Conservation (phyloP, 2,329 filamentous ascomycete species). For the Aspergillus jensenii region DNA sequence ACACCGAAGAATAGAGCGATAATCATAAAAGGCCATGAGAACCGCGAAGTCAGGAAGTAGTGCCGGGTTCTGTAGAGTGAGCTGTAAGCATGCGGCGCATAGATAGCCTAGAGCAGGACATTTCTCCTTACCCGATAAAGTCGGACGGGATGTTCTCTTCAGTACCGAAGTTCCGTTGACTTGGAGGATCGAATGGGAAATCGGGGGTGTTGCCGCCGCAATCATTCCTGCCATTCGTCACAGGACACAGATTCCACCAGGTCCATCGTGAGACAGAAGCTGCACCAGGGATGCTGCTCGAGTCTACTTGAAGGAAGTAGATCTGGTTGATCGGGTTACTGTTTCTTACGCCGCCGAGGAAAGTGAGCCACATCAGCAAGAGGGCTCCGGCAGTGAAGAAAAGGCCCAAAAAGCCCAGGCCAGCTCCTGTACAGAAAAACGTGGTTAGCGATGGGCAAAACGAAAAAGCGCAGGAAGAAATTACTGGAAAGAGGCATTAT, state of each 20-base stretch:
- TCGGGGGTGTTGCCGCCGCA: conserved; percentile 65
- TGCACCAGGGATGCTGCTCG: conserved; percentile 68
- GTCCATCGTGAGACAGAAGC: conserved; percentile 77
- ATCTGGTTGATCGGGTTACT: conserved; percentile 65
- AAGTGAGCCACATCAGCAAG: conserved; percentile 64
- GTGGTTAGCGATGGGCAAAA: conserved; percentile 9
- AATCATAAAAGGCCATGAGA: conserved; percentile 89
- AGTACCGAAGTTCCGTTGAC: conserved; percentile 59
- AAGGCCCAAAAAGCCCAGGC: conserved; percentile 58
- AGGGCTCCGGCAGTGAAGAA: conserved; percentile 62
- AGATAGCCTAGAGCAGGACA: not conserved
- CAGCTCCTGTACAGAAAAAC: conserved; percentile 45
- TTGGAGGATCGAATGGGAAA: conserved; percentile 64
- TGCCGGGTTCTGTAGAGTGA: conserved; percentile 50
- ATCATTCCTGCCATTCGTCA: conserved; percentile 55
- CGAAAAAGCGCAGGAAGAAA: conserved; percentile 3
- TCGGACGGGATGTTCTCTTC: conserved; percentile 51
- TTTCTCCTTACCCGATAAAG: conserved; percentile 52
- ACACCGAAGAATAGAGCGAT: conserved; percentile 75
- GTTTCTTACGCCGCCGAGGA: conserved; percentile 61
- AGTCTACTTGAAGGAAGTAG: conserved; percentile 83
- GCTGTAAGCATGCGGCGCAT: not conserved
- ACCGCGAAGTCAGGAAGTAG: conserved; percentile 85
- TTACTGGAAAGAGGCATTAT: conserved; percentile 35
- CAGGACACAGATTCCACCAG: conserved; percentile 79